A percentile compares a stretch with the other conserved stretches of the same genome.
phyloP scores from a whole-genome alignment of 2,329 filamentous ascomycete genomes.

The Didymella exigua region DNA sequence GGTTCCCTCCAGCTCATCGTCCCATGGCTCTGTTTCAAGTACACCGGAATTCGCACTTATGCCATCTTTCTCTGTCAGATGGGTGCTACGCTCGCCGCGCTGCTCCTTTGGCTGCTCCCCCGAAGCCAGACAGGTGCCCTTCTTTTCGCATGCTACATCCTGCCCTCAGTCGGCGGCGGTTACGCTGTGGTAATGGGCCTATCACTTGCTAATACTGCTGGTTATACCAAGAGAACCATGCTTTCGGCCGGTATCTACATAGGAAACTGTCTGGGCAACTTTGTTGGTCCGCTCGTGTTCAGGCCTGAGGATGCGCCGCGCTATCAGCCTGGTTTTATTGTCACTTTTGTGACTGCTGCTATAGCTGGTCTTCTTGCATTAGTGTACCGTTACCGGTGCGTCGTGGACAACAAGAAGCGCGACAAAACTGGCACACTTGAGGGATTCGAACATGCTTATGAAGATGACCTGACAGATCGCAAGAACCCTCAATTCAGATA shows the following conservation, averaged over 20 bases:
- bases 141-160: constrained; percentile 55
- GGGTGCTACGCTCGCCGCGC: constrained; percentile 49
- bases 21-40: constrained; percentile 30
- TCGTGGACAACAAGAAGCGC: constrained; percentile 52
- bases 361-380: constrained; percentile 47
- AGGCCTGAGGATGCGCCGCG: constrained; percentile 23
- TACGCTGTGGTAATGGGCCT: constrained; percentile 59
- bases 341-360: constrained; percentile 46
- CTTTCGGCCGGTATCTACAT: constrained; percentile 56
- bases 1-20: constrained; percentile 26
- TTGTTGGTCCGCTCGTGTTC: constrained; percentile 41
- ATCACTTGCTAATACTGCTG: constrained; percentile 58
- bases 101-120: constrained; percentile 39
- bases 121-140: constrained; percentile 48
- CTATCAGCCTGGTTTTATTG: constrained; percentile 51
- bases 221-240: constrained; percentile 53
- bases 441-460: constrained; percentile 59
- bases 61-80: constrained; percentile 28
- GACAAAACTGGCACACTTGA: constrained; percentile 52
- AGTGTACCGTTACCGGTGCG: constrained; percentile 54
- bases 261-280: constrained; percentile 53
- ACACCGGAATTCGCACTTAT: constrained; percentile 29
- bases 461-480: constrained; percentile 57
- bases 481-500: constrained; percentile 30
- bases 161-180: constrained; percentile 52